Percentiles rank a stretch among this genome's conserved stretches.
These are phyloP conservation scores for Asclepias syriaca DNA, from an alignment of 257 asterid genomes.

Conservation along the genomic window DNA sequence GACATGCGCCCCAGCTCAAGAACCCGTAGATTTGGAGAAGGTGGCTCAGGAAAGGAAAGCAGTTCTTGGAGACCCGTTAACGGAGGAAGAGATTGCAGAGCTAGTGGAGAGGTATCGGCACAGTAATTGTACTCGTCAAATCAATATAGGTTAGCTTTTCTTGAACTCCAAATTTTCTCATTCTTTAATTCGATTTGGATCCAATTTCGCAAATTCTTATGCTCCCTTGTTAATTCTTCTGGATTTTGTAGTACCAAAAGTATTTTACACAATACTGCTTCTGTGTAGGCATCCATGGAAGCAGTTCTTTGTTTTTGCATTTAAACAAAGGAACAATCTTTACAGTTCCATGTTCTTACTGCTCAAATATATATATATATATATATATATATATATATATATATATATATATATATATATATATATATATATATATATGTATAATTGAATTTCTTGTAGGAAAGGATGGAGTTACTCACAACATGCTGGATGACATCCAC, in stretches of 20 bases:
- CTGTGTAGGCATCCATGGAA: neutral
- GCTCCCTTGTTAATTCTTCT: neutral
- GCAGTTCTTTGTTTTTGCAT: neutral
- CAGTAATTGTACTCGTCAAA: constrained; percentile 68
- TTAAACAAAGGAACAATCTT: neutral
- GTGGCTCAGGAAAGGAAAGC: constrained; percentile 42
- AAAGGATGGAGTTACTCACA: constrained; percentile 89
- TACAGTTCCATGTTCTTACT: no score
- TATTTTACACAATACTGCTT: no score
- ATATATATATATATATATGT: neutral
- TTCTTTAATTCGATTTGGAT: neutral
- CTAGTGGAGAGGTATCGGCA: constrained; percentile 85
- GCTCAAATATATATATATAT: neutral
- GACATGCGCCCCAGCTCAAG: constrained; percentile 49
- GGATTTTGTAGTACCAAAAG: no score
- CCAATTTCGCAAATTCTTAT: neutral
- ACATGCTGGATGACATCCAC: constrained; percentile 81
- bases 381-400: neutral
- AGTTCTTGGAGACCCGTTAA: constrained; percentile 59
- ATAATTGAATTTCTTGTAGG: constrained; percentile 33
- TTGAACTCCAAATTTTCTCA: neutral
- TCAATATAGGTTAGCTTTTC: constrained; percentile 56
- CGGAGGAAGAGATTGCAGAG: constrained; percentile 61
- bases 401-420: neutral
- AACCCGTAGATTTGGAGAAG: constrained; percentile 38